Evolutionary conservation across 2,329 filamentous ascomycete species (phyloP).

Genomic region (Cordyceps cicadae): DNA sequence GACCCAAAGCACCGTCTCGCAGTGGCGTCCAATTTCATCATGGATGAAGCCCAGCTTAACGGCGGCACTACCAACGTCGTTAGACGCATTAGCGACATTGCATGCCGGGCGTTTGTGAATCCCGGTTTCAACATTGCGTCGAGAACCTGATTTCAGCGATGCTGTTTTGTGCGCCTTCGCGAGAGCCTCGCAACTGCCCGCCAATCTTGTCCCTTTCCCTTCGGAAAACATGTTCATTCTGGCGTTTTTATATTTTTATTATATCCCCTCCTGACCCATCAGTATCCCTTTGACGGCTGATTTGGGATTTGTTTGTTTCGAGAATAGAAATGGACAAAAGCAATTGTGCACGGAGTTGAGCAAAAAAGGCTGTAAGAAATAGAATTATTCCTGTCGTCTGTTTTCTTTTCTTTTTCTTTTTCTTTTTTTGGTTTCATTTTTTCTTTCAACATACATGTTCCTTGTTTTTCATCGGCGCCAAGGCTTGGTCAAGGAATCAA

Average conservation of each 20-base stretch:
- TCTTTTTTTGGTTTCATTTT: background rate
- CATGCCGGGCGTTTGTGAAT: slow-evolving; percentile 49
- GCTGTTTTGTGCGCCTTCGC: background rate
- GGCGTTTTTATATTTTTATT: slow-evolving; percentile 6
- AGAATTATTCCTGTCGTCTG: background rate
- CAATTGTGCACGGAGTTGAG: background rate
- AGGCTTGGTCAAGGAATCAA: background rate
- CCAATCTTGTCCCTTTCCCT: background rate
- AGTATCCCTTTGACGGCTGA: background rate
- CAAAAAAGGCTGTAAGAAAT: background rate
- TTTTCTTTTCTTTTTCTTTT: background rate
- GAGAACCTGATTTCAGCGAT: slow-evolving; percentile 14
- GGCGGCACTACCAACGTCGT: slow-evolving; percentile 70
- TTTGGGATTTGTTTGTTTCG: background rate
- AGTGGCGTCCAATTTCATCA: slow-evolving; percentile 62
- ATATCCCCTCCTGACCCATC: slow-evolving; percentile 5
- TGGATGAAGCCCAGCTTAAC: slow-evolving; percentile 51
- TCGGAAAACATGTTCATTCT: background rate
- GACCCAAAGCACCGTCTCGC: slow-evolving; percentile 59
- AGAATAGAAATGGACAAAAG: background rate
- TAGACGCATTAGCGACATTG: slow-evolving; percentile 61
- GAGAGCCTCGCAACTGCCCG: background rate
- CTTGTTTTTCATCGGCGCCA: background rate
- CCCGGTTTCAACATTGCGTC: slow-evolving; percentile 41
- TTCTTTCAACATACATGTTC: background rate